A percentile compares a stretch with the other conserved stretches of the same genome.
Conservation (phyloP, 148 eudicot species). For the Nepenthes mirabilis region DNA sequence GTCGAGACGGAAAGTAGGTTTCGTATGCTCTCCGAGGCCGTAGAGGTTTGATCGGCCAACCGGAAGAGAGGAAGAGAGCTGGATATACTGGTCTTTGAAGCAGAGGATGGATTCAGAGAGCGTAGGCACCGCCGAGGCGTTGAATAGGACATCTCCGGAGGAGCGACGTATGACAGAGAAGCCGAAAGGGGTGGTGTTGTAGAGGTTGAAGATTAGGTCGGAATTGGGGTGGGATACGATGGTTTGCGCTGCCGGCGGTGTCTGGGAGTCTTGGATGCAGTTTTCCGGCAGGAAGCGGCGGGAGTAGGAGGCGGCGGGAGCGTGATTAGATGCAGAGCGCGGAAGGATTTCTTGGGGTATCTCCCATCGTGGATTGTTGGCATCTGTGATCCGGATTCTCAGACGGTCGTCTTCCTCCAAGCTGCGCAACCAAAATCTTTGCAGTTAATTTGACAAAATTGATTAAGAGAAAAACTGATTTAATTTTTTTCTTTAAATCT, state of each 20-base stretch:
- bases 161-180: conserved; percentile 60
- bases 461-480: no score
- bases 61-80: conserved; percentile 59
- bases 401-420: conserved; percentile 2
- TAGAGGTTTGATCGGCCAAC: conserved; percentile 36
- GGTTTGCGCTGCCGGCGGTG: no score
- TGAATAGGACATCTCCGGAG: conserved; percentile 47
- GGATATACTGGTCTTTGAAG: conserved; percentile 67
- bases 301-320: not conserved
- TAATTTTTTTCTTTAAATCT: no score
- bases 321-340: not conserved
- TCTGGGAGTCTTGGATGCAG: no score
- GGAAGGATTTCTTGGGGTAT: conserved; percentile 1
- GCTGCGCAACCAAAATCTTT: not conserved
- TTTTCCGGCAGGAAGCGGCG: no score
- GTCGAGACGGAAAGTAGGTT: conserved; percentile 21
- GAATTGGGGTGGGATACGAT: no score
- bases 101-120: conserved; percentile 27
- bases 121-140: conserved; percentile 19
- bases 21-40: conserved; percentile 56
- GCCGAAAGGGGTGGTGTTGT: conserved; percentile 47
- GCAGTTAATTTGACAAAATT: no score
- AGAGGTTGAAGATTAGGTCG: conserved; percentile 60
- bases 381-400: conserved; percentile 2
- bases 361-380: not conserved